phyloP scores from a whole-genome alignment of 768 basidiomycete genomes.

The Collybia nuda region DNA sequence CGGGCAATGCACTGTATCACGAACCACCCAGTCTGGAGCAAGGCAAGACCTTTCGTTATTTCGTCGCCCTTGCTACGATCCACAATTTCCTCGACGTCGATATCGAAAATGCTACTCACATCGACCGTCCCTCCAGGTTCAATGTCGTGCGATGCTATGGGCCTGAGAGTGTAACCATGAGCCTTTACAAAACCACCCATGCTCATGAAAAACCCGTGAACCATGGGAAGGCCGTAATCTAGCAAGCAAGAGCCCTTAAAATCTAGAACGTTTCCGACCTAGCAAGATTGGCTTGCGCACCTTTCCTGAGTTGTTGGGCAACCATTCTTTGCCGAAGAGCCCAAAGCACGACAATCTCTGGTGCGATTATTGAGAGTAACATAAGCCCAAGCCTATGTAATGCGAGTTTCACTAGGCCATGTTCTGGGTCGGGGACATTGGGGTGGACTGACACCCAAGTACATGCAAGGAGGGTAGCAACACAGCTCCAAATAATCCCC shows the following conservation, averaged over 20 bases:
- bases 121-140: not conserved
- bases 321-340: no score
- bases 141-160: not conserved
- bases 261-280: no score
- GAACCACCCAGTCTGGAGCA: constrained; percentile 11
- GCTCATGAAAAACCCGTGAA: constrained; percentile 22
- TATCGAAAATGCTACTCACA: not conserved
- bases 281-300: no score
- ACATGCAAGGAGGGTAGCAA: constrained; percentile 13
- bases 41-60: constrained; percentile 7
- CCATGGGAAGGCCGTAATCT: constrained; percentile 9
- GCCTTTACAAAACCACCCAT: constrained; percentile 27
- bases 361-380: constrained; percentile 19
- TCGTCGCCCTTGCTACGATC: constrained; percentile 16
- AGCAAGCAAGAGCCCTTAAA: no score
- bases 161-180: not conserved
- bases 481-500: constrained; percentile 3
- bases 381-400: constrained; percentile 15
- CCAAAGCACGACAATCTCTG: not conserved
- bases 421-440: constrained; percentile 15
- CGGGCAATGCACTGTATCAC: constrained; percentile 10
- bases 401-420: not conserved
- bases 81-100: constrained; percentile 10
- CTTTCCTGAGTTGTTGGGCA: constrained; percentile 5
- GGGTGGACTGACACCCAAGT: constrained; percentile 23